Evolutionary conservation across 176 grass and related monocot genomes (phyloP).

Genomic region (Oryza rufipogon): DNA sequence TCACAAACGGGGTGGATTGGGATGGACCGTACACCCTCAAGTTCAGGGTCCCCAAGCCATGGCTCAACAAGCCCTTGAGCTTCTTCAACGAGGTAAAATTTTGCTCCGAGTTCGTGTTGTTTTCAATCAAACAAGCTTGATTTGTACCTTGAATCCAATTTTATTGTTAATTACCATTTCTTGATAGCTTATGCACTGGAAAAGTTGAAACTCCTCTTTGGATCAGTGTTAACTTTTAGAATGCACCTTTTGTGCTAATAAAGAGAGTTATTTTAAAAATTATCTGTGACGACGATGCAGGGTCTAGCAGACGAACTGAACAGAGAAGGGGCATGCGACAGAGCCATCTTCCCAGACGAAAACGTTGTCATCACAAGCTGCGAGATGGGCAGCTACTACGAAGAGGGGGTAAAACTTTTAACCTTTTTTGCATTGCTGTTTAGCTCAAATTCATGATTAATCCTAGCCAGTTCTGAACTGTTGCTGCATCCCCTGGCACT

Average conservation of each 20-base stretch:
- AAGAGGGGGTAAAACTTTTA: slow-evolving; percentile 59
- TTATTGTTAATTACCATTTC: neutral
- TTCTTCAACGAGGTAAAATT: slow-evolving; percentile 78
- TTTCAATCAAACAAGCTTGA: neutral
- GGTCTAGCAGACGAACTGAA: slow-evolving; percentile 80
- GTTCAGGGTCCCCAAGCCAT: slow-evolving; percentile 72
- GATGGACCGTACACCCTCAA: slow-evolving; percentile 83
- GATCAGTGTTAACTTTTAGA: too few relatives aligned
- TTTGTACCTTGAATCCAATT: neutral
- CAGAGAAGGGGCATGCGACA: slow-evolving; percentile 78
- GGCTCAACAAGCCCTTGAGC: slow-evolving; percentile 69
- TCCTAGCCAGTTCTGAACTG: neutral
- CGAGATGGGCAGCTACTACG: slow-evolving; percentile 71
- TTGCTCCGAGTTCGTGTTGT: neutral
- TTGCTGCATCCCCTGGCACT: slow-evolving; percentile 18
- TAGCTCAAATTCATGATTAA: neutral
- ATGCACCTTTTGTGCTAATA: neutral
- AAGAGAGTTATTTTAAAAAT: neutral
- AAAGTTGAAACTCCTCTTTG: neutral
- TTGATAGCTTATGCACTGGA: neutral
- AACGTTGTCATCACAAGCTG: slow-evolving; percentile 86
- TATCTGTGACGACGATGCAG: slow-evolving; percentile 29
- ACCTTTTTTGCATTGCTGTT: neutral
- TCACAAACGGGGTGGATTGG: slow-evolving; percentile 89
- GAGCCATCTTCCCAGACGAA: slow-evolving; percentile 82